Conservation (phyloP, 2,329 filamentous ascomycete genomes). For the Fusarium sp. region DNA sequence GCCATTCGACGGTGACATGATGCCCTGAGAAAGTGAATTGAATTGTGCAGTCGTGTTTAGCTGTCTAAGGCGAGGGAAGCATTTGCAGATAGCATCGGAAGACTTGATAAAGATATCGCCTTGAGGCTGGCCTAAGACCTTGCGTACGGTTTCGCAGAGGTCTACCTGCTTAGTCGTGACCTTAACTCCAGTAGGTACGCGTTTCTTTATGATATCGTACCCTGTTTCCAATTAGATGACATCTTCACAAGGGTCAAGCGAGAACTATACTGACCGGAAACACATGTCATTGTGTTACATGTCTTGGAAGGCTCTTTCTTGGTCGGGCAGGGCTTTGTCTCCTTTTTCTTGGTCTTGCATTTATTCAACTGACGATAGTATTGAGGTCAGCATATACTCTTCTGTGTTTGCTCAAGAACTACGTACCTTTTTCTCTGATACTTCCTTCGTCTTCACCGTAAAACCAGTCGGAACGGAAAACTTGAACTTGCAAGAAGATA, state of each 20-base stretch:
- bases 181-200: not conserved
- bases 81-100: not conserved
- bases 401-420: too few species aligned
- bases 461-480: not conserved
- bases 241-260: too few species aligned
- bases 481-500: not conserved
- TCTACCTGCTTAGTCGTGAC: not conserved
- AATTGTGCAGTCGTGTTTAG: not conserved
- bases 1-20: not conserved
- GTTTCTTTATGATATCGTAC: fast-evolving
- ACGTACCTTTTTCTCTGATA: too few species aligned
- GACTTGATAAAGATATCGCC: not conserved
- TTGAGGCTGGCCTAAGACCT: not conserved
- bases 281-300: not conserved
- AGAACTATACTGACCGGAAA: not conserved
- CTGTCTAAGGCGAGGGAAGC: not conserved
- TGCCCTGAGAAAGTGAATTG: not conserved
- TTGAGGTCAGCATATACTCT: too few species aligned
- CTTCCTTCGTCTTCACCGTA: not conserved
- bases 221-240: not conserved
- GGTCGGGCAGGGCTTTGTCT: not conserved
- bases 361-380: too few species aligned
- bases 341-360: not conserved
- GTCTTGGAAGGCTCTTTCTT: not conserved
- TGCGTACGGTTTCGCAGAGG: not conserved